Evolutionary conservation across 768 basidiomycete species (phyloP).

Genomic region (Lentinus brumalis): DNA sequence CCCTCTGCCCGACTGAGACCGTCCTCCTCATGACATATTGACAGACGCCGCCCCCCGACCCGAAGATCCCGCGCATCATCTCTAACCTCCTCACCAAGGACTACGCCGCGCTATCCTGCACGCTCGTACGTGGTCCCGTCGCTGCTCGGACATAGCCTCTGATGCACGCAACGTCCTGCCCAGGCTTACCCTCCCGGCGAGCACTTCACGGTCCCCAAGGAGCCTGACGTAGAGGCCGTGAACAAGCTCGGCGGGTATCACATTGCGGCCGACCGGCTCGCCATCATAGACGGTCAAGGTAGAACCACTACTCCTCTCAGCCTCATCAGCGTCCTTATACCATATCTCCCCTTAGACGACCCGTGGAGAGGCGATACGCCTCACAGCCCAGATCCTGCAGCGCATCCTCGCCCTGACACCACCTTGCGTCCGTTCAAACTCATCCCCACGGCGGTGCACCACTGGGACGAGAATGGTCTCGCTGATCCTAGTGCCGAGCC

Average conservation of each 20-base stretch:
- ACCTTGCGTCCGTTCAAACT: conserved; percentile 78
- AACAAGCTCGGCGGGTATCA: conserved; percentile 81
- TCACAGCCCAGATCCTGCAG: conserved; percentile 62
- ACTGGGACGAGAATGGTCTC: conserved; percentile 78
- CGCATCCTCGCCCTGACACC: conserved; percentile 69
- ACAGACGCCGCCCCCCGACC: conserved; percentile 76
- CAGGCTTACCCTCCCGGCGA: conserved; percentile 80
- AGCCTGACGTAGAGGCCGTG: conserved; percentile 80
- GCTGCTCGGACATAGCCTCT: neutral
- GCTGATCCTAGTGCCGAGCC: conserved; percentile 66
- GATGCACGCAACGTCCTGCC: neutral
- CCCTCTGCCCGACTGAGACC: too few species aligned
- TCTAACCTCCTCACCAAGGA: conserved; percentile 71
- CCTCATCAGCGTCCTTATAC: neutral
- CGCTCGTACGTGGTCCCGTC: conserved; percentile 35
- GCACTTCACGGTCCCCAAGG: conserved; percentile 64
- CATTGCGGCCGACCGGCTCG: conserved; percentile 76
- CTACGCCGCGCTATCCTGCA: conserved; percentile 70
- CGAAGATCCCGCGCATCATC: conserved; percentile 68
- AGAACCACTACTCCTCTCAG: conserved; percentile 3
- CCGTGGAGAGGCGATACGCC: conserved; percentile 90
- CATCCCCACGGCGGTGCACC: conserved; percentile 79
- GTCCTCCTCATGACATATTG: neutral
- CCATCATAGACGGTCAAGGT: conserved; percentile 88
- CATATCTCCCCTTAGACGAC: conserved; percentile 53